Evolutionary conservation across 1,284 basidiomycete genomes (phyloP), one percentile per base, ranked within the genome.

Genomic region (Ganoderma meredithae): DNA sequence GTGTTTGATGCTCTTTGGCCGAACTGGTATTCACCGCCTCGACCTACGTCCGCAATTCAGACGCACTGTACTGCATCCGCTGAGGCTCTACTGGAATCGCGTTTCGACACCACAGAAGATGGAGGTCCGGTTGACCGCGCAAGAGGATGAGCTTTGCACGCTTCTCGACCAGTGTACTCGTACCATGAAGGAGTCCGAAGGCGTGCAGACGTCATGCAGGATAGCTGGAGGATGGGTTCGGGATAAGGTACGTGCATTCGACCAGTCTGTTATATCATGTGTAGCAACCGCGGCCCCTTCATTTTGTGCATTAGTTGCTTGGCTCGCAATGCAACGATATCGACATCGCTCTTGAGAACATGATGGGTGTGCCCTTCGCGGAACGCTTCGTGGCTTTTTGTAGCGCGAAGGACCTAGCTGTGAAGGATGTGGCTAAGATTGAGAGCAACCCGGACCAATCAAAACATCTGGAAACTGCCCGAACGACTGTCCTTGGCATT

Each of bases 141-240:
- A 80, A 4, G 91, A 93, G 76, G 82, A 84, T 66, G 76, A 81
- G 63, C 80, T 93, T 25, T 93, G 92, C 79, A 79, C 81, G 4
- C 82, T 95, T 12, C 83, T 95, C 55, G 88, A 94, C 75, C 87
- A 89, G 68, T 95, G 90, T 74, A 87, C 88, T 19, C 79, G 78
- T 10, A 79, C 86, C 69, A 81, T 92, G 71, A 83, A 82, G 64
- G 76, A 81, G 60, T 81, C 87, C n/a, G 82, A 86, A 68, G 84
- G 81, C 39, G 83, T 85, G 64, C 80, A 78, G 72, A 96, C 84
- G 65, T 83, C 89, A 22, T 97, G 95, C 77, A 86, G 96, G 72
- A 94, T 97, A 65, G 96, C 95, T 10, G 97, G 97, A 43, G 97
- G 97, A 40, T 99, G 97, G 97, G 97, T 98, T 55, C 85, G 97